Conservation (phyloP, 139 green algal species). For the Desmodesmus armatus region DNA sequence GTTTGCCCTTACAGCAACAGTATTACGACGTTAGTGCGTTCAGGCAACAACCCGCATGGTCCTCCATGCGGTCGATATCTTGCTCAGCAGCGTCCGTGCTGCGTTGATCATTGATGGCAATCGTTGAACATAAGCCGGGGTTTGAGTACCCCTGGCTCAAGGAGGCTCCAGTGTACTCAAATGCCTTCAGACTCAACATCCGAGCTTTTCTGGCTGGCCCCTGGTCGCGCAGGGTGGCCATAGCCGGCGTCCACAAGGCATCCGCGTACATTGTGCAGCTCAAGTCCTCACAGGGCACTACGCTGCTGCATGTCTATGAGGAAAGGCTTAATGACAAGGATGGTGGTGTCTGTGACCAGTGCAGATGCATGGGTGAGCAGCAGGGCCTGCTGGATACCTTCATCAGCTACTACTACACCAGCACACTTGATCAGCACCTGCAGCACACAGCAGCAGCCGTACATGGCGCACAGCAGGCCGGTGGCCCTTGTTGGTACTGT, state of each 20-base stretch:
- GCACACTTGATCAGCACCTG: not conserved
- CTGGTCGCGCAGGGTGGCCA: not conserved
- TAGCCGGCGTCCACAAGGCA: not conserved
- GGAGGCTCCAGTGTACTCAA: not conserved
- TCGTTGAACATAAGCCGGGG: not conserved
- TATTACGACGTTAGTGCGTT: too few species aligned
- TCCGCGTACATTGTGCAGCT: slow-evolving; percentile 22
- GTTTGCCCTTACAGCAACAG: too few species aligned
- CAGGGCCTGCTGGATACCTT: too few species aligned
- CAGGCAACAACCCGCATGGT: too few species aligned
- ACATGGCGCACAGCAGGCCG: not conserved
- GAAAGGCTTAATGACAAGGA: slow-evolving; percentile 59
- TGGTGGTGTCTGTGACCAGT: slow-evolving; percentile 80
- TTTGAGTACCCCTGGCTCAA: slow-evolving; percentile 9
- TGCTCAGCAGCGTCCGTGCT: too few species aligned
- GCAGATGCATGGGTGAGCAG: slow-evolving; percentile 88
- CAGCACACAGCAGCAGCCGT: not conserved
- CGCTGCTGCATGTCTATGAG: slow-evolving; percentile 71
- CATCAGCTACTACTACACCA: not conserved
- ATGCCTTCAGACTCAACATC: slow-evolving; percentile 35
- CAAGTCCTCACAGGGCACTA: not conserved
- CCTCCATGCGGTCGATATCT: too few species aligned
- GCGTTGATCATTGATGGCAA: too few species aligned
- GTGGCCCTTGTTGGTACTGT: too few species aligned
- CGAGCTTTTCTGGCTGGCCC: slow-evolving; percentile 18